phyloP scores from a whole-genome alignment of 2,329 filamentous ascomycete species.

The Alternaria postmessia region DNA sequence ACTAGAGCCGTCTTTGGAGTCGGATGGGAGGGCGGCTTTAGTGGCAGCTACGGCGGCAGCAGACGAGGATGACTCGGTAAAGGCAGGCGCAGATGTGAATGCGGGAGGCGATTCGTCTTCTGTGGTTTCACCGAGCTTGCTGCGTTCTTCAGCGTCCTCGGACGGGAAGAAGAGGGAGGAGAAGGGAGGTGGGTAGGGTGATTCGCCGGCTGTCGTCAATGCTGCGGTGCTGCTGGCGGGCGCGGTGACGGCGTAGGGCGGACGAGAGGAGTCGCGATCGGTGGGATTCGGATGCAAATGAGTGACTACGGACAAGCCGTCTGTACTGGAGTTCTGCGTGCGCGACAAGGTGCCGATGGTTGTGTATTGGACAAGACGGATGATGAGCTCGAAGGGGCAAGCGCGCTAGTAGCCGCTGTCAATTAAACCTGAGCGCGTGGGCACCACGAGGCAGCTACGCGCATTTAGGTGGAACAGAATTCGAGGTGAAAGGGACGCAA shows the following conservation, averaged over 20 bases:
- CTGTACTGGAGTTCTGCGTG: slow-evolving; percentile 50
- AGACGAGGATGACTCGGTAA: slow-evolving; percentile 59
- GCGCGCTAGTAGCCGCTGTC: slow-evolving; percentile 38
- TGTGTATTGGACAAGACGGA: slow-evolving; percentile 28
- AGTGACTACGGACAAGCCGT: slow-evolving; percentile 58
- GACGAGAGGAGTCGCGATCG: slow-evolving; percentile 36
- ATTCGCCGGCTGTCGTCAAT: slow-evolving; percentile 59
- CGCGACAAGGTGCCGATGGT: slow-evolving; percentile 56
- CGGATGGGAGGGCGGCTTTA: slow-evolving; percentile 82
- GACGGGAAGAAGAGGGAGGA: slow-evolving; percentile 68
- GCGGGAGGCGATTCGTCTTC: slow-evolving; percentile 55
- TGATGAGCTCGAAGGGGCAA: slow-evolving; percentile 37
- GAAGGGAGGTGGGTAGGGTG: slow-evolving; percentile 67
- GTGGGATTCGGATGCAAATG: slow-evolving; percentile 46
- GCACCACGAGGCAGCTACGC: slow-evolving; percentile 32
- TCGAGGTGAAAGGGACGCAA: slow-evolving; percentile 17
- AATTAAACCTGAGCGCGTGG: slow-evolving; percentile 38
- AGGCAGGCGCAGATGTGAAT: slow-evolving; percentile 61
- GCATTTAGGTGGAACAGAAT: slow-evolving; percentile 34
- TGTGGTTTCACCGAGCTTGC: slow-evolving; percentile 52
- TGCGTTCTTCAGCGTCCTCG: slow-evolving; percentile 57
- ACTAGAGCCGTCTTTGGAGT: slow-evolving; percentile 77
- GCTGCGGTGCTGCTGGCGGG: slow-evolving; percentile 47
- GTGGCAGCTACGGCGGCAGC: slow-evolving; percentile 69
- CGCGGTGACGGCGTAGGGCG: slow-evolving; percentile 40